These are phyloP conservation scores for Ganoderma lucidum DNA, from an alignment of 1,284 basidiomycete species.

Conservation along the genomic window DNA sequence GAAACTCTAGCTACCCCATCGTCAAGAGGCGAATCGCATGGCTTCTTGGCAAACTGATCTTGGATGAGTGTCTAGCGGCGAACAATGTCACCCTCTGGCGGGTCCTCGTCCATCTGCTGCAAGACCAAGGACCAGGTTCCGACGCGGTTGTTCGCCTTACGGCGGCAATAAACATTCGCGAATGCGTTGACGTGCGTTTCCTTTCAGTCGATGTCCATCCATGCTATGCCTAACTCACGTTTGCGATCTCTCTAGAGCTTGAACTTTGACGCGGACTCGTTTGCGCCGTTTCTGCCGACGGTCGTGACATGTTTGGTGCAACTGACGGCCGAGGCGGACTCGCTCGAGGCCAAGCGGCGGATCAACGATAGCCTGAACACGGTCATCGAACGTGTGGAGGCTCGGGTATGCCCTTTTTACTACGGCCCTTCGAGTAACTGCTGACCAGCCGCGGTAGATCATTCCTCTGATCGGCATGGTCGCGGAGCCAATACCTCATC, in stretches of 20 bases:
- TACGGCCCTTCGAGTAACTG: neutral
- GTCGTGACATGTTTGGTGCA: slow-evolving; percentile 68
- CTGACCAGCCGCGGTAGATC: slow-evolving; percentile 54
- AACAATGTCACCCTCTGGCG: slow-evolving; percentile 80
- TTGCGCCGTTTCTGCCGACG: slow-evolving; percentile 66
- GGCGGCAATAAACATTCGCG: slow-evolving; percentile 76
- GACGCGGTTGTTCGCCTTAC: slow-evolving; percentile 87
- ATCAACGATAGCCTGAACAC: slow-evolving; percentile 76
- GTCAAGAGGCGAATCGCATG: slow-evolving; percentile 91
- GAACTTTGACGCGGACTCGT: slow-evolving; percentile 61
- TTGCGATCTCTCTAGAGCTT: slow-evolving; percentile 20
- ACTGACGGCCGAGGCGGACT: slow-evolving; percentile 80
- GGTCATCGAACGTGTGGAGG: slow-evolving; percentile 74
- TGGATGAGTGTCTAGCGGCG: slow-evolving; percentile 66
- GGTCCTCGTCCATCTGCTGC: slow-evolving; percentile 77
- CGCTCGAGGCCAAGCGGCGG: slow-evolving; percentile 80
- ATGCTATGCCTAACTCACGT: neutral
- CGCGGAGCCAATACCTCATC: slow-evolving; percentile 71
- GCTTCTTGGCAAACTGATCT: slow-evolving; percentile 88
- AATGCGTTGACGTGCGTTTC: slow-evolving; percentile 81
- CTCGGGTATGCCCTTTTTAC: slow-evolving; percentile 54
- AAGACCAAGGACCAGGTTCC: slow-evolving; percentile 71
- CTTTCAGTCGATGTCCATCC: slow-evolving; percentile 2
- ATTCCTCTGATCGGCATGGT: slow-evolving; percentile 74
- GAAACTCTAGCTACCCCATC: slow-evolving; percentile 73